Base-by-base conservation (phyloP, 1,284 basidiomycete species). In the Fomitopsis schrenkii region DNA sequence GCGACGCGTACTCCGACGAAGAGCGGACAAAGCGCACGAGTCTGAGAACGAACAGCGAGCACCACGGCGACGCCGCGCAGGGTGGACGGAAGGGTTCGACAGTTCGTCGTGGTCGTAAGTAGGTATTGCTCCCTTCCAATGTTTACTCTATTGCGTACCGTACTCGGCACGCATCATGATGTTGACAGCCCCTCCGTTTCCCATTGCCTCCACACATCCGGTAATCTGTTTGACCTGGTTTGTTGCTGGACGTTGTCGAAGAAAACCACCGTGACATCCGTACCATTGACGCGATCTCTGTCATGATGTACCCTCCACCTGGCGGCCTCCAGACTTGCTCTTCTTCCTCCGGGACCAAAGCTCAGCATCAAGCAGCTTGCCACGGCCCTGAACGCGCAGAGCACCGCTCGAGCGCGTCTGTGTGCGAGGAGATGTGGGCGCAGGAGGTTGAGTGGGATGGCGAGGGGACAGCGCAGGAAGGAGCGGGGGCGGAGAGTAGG, bases 291-390 rank as follows among this genome's bases (percentile, higher is more conserved):
- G 22, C 22, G 22, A 22, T 22, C 22, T 22, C 22, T 22, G 22
- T 22, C 22, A 22, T 22, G 22, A 22, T 22, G 22, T 22, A 22
- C 22, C 22, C 22, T 22, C n/a, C n/a, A n/a, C n/a, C n/a, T n/a
- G n/a, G n/a, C n/a, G n/a, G n/a, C n/a, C n/a, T n/a, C 22, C 22
- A 22, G 22, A 22, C 22, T 22, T 22, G 22, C 1, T 52, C 72
- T 90, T 7, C 78, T 92, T 2, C 90, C 90, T 0, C 81, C 85
- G 5, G 82, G 90, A 0, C 83, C 81, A 0, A 91, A 91, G 76
- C 63, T 72, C n/a, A 56, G 65, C 3, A n/a, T 61, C 9, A 14
- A 63, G 35, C 66, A 66, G 53, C 62, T 69, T 17, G 53, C 62
- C 33, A 59, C 41, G 5, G 65, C 66, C 35, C 44, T 36, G 15